Conservation (phyloP, 2,329 filamentous ascomycete genomes). For the Penicillium verrucosum region DNA sequence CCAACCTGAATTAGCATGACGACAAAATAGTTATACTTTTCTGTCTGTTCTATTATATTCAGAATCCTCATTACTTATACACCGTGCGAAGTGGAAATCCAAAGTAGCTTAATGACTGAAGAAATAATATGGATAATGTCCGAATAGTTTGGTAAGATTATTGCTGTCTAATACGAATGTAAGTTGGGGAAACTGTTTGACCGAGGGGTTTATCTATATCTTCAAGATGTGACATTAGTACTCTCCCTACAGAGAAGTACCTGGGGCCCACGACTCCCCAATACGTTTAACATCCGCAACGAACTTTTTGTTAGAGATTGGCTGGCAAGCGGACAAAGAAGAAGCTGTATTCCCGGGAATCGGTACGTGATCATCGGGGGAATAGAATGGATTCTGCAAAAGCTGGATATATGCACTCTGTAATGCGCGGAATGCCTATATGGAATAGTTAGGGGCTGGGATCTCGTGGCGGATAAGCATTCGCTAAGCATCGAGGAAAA, state of each 20-base stretch:
- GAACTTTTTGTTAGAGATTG: constrained; percentile 80
- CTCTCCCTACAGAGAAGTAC: constrained; percentile 63
- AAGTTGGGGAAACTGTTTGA: background rate
- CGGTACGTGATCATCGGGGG: constrained; percentile 77
- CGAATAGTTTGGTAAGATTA: background rate
- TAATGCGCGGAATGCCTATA: constrained; percentile 78
- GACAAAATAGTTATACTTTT: background rate
- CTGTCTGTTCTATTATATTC: background rate
- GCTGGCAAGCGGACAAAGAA: constrained; percentile 49
- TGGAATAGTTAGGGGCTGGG: constrained; percentile 9
- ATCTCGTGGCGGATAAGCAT: background rate
- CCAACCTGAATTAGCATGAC: background rate
- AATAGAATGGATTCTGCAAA: constrained; percentile 91
- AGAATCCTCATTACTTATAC: background rate
- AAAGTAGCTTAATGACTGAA: background rate
- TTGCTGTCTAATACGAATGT: constrained; percentile 51
- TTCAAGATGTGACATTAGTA: background rate
- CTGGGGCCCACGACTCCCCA: constrained; percentile 79
- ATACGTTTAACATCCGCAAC: constrained; percentile 78
- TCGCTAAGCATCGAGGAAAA: background rate
- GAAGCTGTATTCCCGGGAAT: constrained; percentile 46
- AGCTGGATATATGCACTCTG: constrained; percentile 88
- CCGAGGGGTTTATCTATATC: background rate
- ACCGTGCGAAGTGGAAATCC: background rate
- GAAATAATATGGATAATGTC: background rate